Conservation (phyloP, 331 rosid genomes). For the Rosa hybrid region DNA sequence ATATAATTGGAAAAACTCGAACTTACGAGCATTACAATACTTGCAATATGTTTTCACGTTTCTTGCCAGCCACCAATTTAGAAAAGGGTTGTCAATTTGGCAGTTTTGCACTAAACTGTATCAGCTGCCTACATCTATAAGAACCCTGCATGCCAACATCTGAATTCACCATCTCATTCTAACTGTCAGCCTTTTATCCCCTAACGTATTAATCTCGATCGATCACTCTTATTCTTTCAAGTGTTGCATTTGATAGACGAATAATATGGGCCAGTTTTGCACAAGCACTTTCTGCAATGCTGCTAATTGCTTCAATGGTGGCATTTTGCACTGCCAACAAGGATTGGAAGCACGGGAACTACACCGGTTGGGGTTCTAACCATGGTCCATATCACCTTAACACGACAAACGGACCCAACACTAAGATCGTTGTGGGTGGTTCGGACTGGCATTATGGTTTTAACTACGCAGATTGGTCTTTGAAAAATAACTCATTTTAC, state of each 20-base stretch:
- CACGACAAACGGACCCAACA: conserved; percentile 30
- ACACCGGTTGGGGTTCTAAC: conserved; percentile 22
- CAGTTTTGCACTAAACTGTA: conserved; percentile 23
- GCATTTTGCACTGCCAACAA: conserved; percentile 40
- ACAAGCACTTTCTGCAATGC: neutral
- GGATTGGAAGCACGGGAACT: conserved; percentile 38
- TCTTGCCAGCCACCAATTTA: conserved; percentile 8
- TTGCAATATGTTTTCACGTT: neutral
- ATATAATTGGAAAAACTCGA: no score
- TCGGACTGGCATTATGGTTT: conserved; percentile 59
- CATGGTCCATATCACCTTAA: conserved; percentile 27
- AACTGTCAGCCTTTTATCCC: neutral
- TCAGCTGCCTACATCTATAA: conserved; percentile 16
- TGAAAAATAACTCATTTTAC: conserved; percentile 48
- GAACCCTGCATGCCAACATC: conserved; percentile 4
- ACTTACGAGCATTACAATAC: no score
- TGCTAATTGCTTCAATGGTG: conserved; percentile 35
- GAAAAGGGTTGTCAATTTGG: conserved; percentile 29
- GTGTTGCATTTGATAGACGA: neutral
- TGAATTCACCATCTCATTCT: neutral
- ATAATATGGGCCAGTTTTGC: neutral
- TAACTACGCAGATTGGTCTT: conserved; percentile 55
- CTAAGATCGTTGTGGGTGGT: conserved; percentile 49
- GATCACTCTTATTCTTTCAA: neutral
- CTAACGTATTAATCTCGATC: neutral